Evolutionary conservation across 2,329 filamentous ascomycete genomes (phyloP).

Genomic region (Aureobasidium sp.): DNA sequence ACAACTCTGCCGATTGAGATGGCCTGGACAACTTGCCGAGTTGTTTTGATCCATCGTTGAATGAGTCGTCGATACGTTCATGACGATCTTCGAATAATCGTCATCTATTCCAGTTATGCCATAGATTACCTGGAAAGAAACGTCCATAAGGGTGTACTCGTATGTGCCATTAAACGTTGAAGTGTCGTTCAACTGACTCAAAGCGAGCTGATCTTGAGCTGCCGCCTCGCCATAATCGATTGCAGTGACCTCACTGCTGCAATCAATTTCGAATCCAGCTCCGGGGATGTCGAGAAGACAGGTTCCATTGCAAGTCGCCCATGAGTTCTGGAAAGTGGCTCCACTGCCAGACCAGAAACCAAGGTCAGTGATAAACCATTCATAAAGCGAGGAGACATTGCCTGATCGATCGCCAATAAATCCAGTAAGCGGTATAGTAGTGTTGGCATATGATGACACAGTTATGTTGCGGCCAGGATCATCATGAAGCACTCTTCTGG

Average conservation of each 20-base stretch:
- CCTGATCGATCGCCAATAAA: neutral
- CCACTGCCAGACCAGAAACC: constrained; percentile 19
- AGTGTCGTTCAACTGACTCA: neutral
- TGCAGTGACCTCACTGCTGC: constrained; percentile 8
- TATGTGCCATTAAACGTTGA: neutral
- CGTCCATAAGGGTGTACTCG: constrained; percentile 13
- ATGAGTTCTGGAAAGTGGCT: constrained; percentile 15
- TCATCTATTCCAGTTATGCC: neutral
- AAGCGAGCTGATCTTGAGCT: neutral
- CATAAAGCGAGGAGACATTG: neutral
- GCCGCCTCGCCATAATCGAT: constrained; percentile 18
- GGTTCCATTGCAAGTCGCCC: constrained; percentile 18
- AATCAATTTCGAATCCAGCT: constrained; percentile 23
- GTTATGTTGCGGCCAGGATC: constrained; percentile 13
- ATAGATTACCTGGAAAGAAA: constrained; percentile 16
- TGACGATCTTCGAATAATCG: constrained; percentile 12
- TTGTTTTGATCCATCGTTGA: neutral
- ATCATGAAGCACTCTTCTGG: constrained; percentile 11
- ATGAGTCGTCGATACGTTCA: constrained; percentile 18
- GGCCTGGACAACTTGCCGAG: constrained; percentile 15
- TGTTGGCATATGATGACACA: constrained; percentile 18
- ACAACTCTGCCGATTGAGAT: constrained; percentile 19
- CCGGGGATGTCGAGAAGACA: constrained; percentile 20
- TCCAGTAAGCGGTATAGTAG: constrained; percentile 19
- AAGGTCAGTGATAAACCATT: constrained; percentile 15